Percentiles rank a stretch among this genome's conserved stretches.
phyloP scores from a whole-genome alignment of 306 rosid genomes.

The Morella rubra region DNA sequence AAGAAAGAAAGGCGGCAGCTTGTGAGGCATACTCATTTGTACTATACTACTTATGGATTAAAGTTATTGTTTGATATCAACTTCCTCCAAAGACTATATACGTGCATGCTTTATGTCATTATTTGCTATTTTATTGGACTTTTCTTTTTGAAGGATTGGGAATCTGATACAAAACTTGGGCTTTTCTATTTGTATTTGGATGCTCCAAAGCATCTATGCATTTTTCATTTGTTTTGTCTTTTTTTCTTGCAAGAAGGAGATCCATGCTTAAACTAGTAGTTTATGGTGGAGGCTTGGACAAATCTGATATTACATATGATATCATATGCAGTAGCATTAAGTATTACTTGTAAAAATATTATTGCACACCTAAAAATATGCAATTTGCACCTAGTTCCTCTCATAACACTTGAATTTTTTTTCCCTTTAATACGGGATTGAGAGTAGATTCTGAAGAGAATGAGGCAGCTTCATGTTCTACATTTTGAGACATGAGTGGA shows the following conservation, averaged over 20 bases:
- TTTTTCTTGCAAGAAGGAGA: background rate
- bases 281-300: background rate
- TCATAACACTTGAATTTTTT: too few relatives aligned
- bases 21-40: slow-evolving; percentile 74
- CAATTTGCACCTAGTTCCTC: background rate
- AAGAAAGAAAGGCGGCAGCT: slow-evolving; percentile 95
- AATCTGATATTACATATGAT: too few relatives aligned
- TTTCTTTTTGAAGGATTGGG: background rate
- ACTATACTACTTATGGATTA: slow-evolving; percentile 31
- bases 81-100: background rate
- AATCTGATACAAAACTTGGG: background rate
- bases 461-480: background rate
- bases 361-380: background rate
- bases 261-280: background rate
- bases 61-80: background rate
- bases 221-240: background rate
- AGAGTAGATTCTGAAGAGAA: background rate
- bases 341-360: background rate
- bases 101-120: background rate
- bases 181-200: slow-evolving; percentile 2
- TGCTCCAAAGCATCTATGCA: background rate
- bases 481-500: background rate
- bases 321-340: background rate
- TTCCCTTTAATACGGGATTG: background rate
- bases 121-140: background rate